phyloP scores from a whole-genome alignment of 306 rosid genomes.

The Datisca glomerata region DNA sequence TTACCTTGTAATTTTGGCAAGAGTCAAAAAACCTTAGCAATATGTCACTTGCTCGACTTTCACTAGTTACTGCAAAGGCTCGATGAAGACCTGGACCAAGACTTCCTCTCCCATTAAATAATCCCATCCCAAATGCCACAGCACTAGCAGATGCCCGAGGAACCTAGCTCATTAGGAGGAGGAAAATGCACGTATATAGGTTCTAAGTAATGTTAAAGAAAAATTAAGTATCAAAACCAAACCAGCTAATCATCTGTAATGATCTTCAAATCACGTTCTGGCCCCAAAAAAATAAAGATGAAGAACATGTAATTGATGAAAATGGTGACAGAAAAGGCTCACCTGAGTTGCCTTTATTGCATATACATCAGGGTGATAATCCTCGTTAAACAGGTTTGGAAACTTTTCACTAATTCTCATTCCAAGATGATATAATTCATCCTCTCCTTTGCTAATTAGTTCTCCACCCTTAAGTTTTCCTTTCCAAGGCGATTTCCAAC shows the following conservation, averaged over 20 bases:
- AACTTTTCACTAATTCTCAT: conserved; percentile 53
- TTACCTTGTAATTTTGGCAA: conserved; percentile 79
- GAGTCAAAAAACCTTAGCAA: conserved; percentile 65
- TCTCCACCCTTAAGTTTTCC: conserved; percentile 72
- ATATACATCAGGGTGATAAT: conserved; percentile 76
- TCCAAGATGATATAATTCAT: conserved; percentile 68
- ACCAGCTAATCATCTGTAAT: no score
- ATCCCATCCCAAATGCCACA: conserved; percentile 93
- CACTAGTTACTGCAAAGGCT: conserved; percentile 81
- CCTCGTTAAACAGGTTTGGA: conserved; percentile 55
- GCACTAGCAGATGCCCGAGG: conserved; percentile 98
- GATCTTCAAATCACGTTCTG: no score
- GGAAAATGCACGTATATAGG: no score
- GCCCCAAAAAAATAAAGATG: no score
- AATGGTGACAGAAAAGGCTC: no score
- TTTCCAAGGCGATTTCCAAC: conserved; percentile 88
- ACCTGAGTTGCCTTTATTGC: conserved; percentile 75
- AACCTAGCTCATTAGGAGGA: conserved; percentile 33
- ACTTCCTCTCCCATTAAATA: conserved; percentile 64
- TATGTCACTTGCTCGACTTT: conserved; percentile 80
- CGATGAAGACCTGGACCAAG: conserved; percentile 67
- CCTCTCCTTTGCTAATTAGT: conserved; percentile 55
- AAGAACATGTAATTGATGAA: no score
- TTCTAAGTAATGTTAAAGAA: no score
- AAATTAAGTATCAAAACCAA: no score